Evolutionary conservation across 208 protist species (phyloP), one percentile per base, ranked within the genome.

Genomic region (Trypanosoma rangeli): DNA sequence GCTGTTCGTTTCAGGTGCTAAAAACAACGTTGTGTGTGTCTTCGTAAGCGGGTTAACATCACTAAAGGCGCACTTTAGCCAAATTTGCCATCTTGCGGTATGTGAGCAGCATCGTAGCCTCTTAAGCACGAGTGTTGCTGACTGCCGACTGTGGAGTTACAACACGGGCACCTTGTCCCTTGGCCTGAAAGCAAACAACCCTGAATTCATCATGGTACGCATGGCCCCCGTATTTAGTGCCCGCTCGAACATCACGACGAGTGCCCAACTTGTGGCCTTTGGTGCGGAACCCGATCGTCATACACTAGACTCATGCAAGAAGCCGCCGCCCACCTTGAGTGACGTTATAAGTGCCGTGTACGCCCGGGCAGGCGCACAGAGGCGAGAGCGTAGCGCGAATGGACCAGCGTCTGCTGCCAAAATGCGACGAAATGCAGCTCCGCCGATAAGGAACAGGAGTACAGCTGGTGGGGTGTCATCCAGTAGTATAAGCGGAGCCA

Each of bases 21-120:
- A 70, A 56, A 94, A 94, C 75, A 83, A 77, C 20, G 84, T 85
- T 20, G 68, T 91, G 10, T 88, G 87, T 63, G 86, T 81, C 29
- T 94, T 94, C 56, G 59, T 82, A 60, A 80, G 82, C 55, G 85
- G 85, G 1, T 69, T 83, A 35, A 79, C 76, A 20, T 83, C 77
- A 24, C 31, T 78, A 24, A 76, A 77, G 18, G 85, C 87, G 22
- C 87, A 94, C 68, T 74, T 69, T 5, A 74, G 87, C 3, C 73
- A 73, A 46, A 73, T 90, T 54, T 69, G 69, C 22, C 78, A 81
- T 61, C 46, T 93, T 16, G 57, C 72, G 13, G 53, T 89, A 10
- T 81, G 83, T 65, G 61, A 73, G 48, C 67, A 68, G 8, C 73
- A 77, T 54, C 73, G 64, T 29, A 82, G 81, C 58, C 59, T 94